Evolutionary conservation across 768 basidiomycete species (phyloP).

Genomic region (Candolleomyces aberdarensis): DNA sequence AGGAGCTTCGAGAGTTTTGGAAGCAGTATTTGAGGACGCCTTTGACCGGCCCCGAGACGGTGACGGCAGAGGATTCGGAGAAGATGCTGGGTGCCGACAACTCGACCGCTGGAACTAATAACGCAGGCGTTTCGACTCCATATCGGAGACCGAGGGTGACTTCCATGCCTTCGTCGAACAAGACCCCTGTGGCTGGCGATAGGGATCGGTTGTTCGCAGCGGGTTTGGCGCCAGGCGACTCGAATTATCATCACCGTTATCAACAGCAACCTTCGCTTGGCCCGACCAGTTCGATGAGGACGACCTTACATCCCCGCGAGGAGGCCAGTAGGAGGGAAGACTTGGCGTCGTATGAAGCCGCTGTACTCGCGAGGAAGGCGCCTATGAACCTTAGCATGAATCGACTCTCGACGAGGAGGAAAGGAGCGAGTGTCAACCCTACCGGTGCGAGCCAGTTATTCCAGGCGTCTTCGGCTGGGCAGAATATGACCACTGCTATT

Average conservation of each 20-base stretch:
- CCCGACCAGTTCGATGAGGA: constrained; percentile 27
- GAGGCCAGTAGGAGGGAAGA: constrained; percentile 43
- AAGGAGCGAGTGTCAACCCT: constrained; percentile 17
- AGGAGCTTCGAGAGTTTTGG: constrained; percentile 70
- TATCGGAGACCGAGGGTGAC: constrained; percentile 53
- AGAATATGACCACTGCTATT: not conserved
- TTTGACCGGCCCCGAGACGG: constrained; percentile 21
- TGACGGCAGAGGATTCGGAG: not conserved
- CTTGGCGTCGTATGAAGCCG: constrained; percentile 69
- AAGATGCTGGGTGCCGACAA: not conserved
- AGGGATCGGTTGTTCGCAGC: constrained; percentile 9
- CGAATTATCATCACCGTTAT: not conserved
- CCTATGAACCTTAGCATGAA: constrained; percentile 56
- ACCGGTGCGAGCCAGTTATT: not conserved
- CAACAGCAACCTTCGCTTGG: constrained; percentile 15
- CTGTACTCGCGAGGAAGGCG: constrained; percentile 66
- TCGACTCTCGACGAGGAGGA: constrained; percentile 29
- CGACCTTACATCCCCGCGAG: constrained; percentile 23
- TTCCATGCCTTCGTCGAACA: constrained; percentile 59
- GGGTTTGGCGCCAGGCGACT: not conserved
- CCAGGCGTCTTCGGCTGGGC: not conserved
- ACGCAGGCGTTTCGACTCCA: not conserved
- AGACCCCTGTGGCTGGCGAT: constrained; percentile 50
- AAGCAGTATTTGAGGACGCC: constrained; percentile 73
- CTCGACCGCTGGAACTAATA: no score